Conservation (phyloP, 139 green algal genomes). For the Chlamydomonas sp. region DNA sequence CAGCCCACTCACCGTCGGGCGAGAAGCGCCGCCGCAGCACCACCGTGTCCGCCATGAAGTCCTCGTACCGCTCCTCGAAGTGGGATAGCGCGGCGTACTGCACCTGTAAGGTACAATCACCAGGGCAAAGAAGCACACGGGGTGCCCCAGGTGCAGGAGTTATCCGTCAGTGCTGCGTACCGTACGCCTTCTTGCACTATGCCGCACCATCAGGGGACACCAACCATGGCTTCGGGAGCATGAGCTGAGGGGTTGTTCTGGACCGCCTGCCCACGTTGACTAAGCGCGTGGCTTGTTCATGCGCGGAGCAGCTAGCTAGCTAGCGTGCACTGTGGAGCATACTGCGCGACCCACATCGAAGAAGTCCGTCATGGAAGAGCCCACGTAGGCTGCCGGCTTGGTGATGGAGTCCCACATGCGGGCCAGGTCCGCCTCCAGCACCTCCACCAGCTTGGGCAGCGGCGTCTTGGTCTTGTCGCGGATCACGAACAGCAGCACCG, state of each 20-base stretch:
- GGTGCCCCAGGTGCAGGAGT: no score
- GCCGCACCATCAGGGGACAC: no score
- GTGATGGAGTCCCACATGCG: conserved; percentile 91
- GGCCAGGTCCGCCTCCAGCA: conserved; percentile 77
- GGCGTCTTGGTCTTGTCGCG: conserved; percentile 93
- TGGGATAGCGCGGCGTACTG: conserved; percentile 88
- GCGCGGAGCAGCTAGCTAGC: no score
- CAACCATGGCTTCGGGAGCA: no score
- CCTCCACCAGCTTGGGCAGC: conserved; percentile 71
- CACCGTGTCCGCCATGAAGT: conserved; percentile 86
- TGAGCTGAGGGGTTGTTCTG: no score
- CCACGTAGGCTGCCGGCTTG: conserved; percentile 86
- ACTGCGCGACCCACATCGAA: conserved; percentile 80
- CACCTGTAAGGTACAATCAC: conserved; percentile 61
- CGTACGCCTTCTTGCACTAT: no score
- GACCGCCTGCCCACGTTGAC: no score
- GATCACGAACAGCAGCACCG: conserved; percentile 98
- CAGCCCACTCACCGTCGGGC: conserved; percentile 57
- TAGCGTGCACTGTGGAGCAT: no score
- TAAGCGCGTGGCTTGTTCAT: no score
- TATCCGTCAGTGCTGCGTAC: no score
- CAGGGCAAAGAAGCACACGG: no score
- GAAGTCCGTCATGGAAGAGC: conserved; percentile 82
- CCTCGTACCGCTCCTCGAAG: conserved; percentile 93
- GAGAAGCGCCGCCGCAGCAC: conserved; percentile 81